Conservation (phyloP, 1,284 basidiomycete genomes). For the Inonotus obliquus region DNA sequence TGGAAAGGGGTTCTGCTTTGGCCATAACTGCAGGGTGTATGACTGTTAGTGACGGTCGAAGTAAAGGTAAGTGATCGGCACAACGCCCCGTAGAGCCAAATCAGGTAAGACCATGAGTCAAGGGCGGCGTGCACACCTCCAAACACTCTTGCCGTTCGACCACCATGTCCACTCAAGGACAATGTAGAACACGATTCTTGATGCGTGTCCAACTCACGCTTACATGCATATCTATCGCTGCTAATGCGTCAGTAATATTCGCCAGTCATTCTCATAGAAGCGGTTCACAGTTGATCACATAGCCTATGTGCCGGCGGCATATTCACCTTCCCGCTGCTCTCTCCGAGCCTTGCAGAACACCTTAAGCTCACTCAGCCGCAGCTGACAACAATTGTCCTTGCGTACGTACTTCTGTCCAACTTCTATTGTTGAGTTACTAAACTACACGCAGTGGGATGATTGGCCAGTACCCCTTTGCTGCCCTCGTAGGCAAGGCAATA, state of each 20-base stretch:
- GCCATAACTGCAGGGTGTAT: conserved; percentile 30
- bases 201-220: conserved; percentile 27
- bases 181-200: not conserved
- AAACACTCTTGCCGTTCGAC: conserved; percentile 9
- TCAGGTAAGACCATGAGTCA: too few species aligned
- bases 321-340: conserved; percentile 70
- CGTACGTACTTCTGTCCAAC: conserved; percentile 36
- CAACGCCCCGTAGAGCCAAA: not conserved
- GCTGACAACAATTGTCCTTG: conserved; percentile 69
- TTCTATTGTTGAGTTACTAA: not conserved
- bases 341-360: conserved; percentile 52
- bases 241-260: conserved; percentile 53
- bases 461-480: conserved; percentile 64
- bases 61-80: not conserved
- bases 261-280: conserved; percentile 2
- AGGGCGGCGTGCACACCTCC: too few species aligned
- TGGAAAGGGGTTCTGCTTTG: conserved; percentile 64
- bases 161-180: not conserved
- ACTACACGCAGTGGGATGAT: conserved; percentile 49
- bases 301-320: conserved; percentile 70
- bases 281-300: not conserved
- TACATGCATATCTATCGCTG: conserved; percentile 50
- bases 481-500: conserved; percentile 52
- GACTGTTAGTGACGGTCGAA: not conserved
- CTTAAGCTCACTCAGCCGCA: conserved; percentile 68